Conservation (phyloP, 306 rosid genomes). For the Trifolium pratense region DNA sequence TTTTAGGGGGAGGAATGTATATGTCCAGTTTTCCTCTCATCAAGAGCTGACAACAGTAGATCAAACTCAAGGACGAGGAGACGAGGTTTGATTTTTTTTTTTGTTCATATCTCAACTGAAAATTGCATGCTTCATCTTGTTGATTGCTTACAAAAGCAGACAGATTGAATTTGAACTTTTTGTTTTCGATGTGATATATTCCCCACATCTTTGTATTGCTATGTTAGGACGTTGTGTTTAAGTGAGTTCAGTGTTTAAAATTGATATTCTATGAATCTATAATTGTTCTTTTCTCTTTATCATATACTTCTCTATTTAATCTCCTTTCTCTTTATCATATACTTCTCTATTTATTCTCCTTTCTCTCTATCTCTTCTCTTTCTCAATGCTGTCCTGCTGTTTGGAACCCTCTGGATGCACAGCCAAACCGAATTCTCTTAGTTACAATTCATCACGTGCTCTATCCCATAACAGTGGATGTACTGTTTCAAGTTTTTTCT, state of each 20-base stretch:
- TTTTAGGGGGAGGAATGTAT: constrained; percentile 96
- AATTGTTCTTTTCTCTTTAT: constrained; percentile 53
- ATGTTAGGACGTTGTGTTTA: constrained; percentile 8
- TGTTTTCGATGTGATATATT: constrained; percentile 14
- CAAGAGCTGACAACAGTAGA: constrained; percentile 96
- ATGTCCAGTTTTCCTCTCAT: constrained; percentile 98
- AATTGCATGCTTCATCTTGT: constrained; percentile 20
- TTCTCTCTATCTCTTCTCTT: constrained; percentile 85
- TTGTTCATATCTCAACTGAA: constrained; percentile 7
- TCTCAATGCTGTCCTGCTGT: constrained; percentile 84
- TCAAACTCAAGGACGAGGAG: constrained; percentile 95
- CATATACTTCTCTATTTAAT: constrained; percentile 50
- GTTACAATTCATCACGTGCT: constrained; percentile 99
- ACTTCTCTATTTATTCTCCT: constrained; percentile 49
- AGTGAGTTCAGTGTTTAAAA: constrained; percentile 42
- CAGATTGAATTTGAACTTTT: not conserved
- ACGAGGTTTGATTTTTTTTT: constrained; percentile 79
- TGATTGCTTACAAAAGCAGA: constrained; percentile 25
- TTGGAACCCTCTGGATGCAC: constrained; percentile 74
- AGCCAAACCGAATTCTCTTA: constrained; percentile 99
- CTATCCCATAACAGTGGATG: constrained; percentile 99
- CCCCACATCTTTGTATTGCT: constrained; percentile 3
- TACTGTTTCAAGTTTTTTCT: constrained; percentile 96
- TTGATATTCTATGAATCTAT: constrained; percentile 17
- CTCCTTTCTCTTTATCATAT: constrained; percentile 61